These are phyloP conservation scores for Sporothrix sp. DNA, from an alignment of 2,329 filamentous ascomycete genomes.

Conservation along the genomic window DNA sequence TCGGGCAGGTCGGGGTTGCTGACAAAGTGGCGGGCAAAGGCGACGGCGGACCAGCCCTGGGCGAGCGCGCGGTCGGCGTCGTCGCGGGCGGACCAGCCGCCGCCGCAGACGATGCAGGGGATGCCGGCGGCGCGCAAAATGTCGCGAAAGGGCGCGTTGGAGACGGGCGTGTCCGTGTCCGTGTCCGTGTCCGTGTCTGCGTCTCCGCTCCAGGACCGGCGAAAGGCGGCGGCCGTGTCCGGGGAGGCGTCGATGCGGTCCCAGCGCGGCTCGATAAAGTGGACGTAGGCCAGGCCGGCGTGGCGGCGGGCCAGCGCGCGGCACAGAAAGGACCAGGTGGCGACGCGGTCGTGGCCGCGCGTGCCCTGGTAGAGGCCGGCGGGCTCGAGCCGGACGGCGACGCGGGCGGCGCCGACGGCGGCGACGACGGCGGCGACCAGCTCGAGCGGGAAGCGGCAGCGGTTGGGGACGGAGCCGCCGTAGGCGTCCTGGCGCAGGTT, in stretches of 20 bases:
- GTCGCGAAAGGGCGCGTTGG: constrained; percentile 4
- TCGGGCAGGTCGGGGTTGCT: constrained; percentile 5
- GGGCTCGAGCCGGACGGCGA: constrained; percentile 1
- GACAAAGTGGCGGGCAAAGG: constrained; percentile 2
- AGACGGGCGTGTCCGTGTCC: neutral
- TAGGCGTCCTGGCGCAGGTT: constrained; percentile 47
- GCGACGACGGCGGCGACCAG: constrained; percentile 37
- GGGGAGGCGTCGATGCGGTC: constrained; percentile 2
- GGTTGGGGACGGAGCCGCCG: constrained; percentile 45
- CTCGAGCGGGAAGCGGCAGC: constrained; percentile 41
- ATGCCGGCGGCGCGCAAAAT: neutral
- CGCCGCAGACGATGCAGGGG: neutral
- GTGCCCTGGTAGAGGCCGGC: neutral
- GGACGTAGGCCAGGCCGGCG: constrained; percentile 5
- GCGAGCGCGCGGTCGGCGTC: neutral
- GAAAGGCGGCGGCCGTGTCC: neutral
- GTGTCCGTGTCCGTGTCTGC: no score
- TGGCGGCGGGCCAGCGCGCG: neutral
- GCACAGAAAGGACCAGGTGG: neutral
- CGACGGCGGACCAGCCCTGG: neutral
- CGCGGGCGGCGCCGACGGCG: neutral
- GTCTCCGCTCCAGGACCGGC: neutral
- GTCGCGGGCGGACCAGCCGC: neutral
- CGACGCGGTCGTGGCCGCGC: neutral
- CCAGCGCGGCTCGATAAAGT: constrained; percentile 6